phyloP scores from a whole-genome alignment of 352 stramenopile genomes.

The Blastocystis sp. region DNA sequence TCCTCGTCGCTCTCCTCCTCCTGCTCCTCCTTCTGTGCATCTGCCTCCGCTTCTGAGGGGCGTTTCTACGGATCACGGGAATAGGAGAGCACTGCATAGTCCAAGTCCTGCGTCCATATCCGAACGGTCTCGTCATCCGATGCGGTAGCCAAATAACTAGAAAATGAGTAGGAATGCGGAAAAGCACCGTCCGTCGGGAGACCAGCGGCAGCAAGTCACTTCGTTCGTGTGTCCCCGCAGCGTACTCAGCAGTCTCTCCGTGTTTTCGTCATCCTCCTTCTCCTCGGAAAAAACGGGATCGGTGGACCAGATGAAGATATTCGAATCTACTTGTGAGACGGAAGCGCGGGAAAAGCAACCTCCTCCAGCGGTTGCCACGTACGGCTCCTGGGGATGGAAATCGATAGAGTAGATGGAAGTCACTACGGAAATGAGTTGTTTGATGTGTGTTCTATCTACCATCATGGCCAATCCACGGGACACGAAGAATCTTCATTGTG shows the following conservation, averaged over 20 bases:
- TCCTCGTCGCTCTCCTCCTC: constrained; percentile 30
- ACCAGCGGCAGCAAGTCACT: constrained; percentile 61
- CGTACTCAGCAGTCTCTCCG: constrained; percentile 52
- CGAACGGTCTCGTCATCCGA: constrained; percentile 61
- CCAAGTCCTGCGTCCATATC: constrained; percentile 41
- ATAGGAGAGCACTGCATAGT: neutral
- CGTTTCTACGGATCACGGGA: neutral
- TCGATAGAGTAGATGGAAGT: constrained; percentile 64
- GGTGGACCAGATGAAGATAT: constrained; percentile 48
- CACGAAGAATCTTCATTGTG: constrained; percentile 50
- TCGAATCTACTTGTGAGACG: constrained; percentile 30
- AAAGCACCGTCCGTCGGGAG: constrained; percentile 42
- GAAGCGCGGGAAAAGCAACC: neutral
- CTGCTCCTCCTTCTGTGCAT: neutral
- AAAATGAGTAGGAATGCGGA: neutral
- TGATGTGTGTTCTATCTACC: neutral
- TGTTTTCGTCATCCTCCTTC: constrained; percentile 67
- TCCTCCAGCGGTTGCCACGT: constrained; percentile 62
- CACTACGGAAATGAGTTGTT: constrained; percentile 17
- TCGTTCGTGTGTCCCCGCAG: constrained; percentile 59
- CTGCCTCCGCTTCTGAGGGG: neutral
- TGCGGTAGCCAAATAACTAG: constrained; percentile 49
- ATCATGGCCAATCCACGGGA: constrained; percentile 66
- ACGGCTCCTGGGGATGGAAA: constrained; percentile 49
- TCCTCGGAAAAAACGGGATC: constrained; percentile 65